Evolutionary conservation across 1,139 yeast genomes (phyloP), one percentile per base, ranked within the genome.

Genomic region (Candida labiduridarum): DNA sequence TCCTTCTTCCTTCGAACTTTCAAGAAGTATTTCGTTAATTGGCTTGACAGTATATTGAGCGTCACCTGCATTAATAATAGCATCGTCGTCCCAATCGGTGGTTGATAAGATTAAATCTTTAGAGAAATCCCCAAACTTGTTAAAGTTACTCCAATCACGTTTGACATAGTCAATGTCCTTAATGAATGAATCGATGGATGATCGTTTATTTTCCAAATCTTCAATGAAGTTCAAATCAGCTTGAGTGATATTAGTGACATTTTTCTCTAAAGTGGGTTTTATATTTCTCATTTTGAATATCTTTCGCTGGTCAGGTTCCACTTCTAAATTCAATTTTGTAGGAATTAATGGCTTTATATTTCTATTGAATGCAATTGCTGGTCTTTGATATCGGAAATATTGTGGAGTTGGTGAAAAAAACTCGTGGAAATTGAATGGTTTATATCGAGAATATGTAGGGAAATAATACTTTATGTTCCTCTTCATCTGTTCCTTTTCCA

Each of bases 61-160:
- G 2, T 66, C 72, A 0, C 74, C 77, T 3, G 81, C 83, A 48
- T 84, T 82, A 19, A 87, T 72, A 15, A 87, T 82, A 5, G 73
- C 73, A 30, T 83, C 85, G 59, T 86, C 89, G 60, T 89, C 86
- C 97, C 97, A 91, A 58, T 88, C 94, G 15, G 89, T 86, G 0
- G 94, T 80, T 0, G 95, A 88, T 41, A 90, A 71, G 4, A 87
- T 72, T 48, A 89, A 68, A 53, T 87, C 89, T 49, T 83, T 82
- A 30, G 82, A 77, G 55, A 68, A 81, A 2, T 68, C 71, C 1
- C 68, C 57, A 46, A 79, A 74, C 48, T 68, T 67, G 49, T 79
- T 77, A 52, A 69, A 67, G 48, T 65, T 67, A 4, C 66, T 62
- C 56, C 74, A 72, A 54, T 73, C 79, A 53, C 65, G 67, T 29